Evolutionary conservation across 179 eudicot genomes (phyloP).

Genomic region (Vitellaria paradoxa): DNA sequence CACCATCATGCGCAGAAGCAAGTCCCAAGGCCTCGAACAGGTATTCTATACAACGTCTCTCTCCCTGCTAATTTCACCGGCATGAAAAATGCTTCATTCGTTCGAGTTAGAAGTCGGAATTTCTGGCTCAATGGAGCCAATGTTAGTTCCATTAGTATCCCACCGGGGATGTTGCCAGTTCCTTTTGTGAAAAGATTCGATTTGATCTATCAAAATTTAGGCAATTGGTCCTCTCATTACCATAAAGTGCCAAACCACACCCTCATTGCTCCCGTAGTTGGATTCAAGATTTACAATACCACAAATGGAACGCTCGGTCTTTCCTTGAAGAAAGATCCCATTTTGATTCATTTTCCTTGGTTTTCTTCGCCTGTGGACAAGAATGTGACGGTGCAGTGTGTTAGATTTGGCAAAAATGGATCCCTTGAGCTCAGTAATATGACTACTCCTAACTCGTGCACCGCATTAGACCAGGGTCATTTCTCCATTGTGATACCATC

Average conservation of each 20-base stretch:
- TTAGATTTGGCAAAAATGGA: slow-evolving; percentile 42
- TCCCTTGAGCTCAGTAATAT: slow-evolving; percentile 40
- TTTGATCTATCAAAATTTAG: slow-evolving; percentile 55
- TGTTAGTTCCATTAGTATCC: slow-evolving; percentile 42
- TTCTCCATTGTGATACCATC: slow-evolving; percentile 46
- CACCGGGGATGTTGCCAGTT: slow-evolving; percentile 34
- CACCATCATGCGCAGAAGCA: slow-evolving; percentile 27
- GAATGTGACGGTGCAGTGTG: slow-evolving; percentile 37
- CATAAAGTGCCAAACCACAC: slow-evolving; percentile 53
- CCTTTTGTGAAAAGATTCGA: slow-evolving; percentile 54
- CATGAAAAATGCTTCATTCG: slow-evolving; percentile 36
- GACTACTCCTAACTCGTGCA: slow-evolving; percentile 41
- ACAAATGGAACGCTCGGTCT: slow-evolving; percentile 23
- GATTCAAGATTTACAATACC: slow-evolving; percentile 47
- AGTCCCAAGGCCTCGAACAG: slow-evolving; percentile 35
- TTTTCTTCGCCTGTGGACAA: neutral
- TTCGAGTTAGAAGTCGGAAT: slow-evolving; percentile 41
- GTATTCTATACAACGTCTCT: slow-evolving; percentile 46
- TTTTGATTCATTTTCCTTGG: slow-evolving; percentile 43
- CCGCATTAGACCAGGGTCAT: slow-evolving; percentile 43
- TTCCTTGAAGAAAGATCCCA: slow-evolving; percentile 21
- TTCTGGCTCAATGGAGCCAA: slow-evolving; percentile 53
- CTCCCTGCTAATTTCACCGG: slow-evolving; percentile 58
- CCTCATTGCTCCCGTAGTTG: slow-evolving; percentile 49
- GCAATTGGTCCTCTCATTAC: slow-evolving; percentile 64